Evolutionary conservation across 345 rosid species (phyloP).

Genomic region (Pugionium dolabratum): DNA sequence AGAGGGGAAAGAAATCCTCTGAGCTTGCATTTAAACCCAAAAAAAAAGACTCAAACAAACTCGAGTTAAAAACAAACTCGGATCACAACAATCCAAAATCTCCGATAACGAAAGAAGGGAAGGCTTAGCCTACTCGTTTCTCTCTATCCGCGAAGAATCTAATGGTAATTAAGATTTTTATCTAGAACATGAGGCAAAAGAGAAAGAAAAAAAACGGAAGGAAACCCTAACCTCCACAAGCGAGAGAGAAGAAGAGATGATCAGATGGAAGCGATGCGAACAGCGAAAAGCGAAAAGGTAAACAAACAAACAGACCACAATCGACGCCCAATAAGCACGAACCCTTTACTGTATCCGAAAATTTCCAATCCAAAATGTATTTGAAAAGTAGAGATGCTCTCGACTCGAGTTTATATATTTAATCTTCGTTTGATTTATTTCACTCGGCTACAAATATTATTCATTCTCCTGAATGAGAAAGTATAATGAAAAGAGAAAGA

Average conservation of each 20-base stretch:
- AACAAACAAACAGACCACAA: neutral
- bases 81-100: conserved; percentile 37
- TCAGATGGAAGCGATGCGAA: conserved; percentile 20
- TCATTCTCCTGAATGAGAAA: neutral
- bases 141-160: neutral
- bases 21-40: neutral
- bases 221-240: conserved; percentile 31
- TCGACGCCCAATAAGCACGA: conserved; percentile 28
- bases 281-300: neutral
- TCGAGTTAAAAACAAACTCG: neutral
- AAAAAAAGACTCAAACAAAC: neutral
- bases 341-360: conserved; percentile 5
- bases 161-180: neutral
- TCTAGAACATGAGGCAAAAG: neutral
- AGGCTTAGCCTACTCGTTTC: neutral
- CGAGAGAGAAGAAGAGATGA: conserved; percentile 28
- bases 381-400: too few relatives aligned
- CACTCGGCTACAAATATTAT: neutral
- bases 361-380: too few relatives aligned
- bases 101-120: neutral
- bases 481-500: conserved; percentile 22
- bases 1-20: neutral
- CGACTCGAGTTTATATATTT: conserved; percentile 18
- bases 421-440: conserved; percentile 30
- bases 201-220: neutral